These are phyloP conservation scores for Talaromyces sp. DNA, from an alignment of 2,329 filamentous ascomycete genomes.

Conservation along the genomic window DNA sequence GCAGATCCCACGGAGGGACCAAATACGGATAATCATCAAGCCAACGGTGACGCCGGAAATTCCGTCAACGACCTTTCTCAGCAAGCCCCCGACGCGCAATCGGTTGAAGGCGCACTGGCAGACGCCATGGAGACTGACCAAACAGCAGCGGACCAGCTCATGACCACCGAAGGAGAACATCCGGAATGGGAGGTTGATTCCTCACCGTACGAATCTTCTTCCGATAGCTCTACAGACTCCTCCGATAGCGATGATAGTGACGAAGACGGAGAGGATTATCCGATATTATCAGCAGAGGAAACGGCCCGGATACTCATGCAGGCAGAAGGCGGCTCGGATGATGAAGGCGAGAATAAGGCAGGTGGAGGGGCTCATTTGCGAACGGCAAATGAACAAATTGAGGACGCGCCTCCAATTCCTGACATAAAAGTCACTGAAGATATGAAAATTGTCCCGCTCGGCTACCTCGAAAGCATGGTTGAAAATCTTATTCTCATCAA, in stretches of 20 bases:
- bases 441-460: conserved; percentile 73
- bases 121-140: conserved; percentile 15
- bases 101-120: not conserved
- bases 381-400: conserved; percentile 74
- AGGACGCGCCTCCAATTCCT: conserved; percentile 67
- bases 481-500: conserved; percentile 76
- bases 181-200: conserved; percentile 85
- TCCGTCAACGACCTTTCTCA: not conserved
- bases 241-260: conserved; percentile 49
- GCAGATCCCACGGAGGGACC: not conserved
- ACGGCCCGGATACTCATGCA: conserved; percentile 82
- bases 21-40: not conserved
- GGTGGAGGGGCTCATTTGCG: conserved; percentile 55
- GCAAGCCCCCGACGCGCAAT: not conserved
- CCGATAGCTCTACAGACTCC: conserved; percentile 60
- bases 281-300: conserved; percentile 75
- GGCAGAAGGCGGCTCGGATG: conserved; percentile 73
- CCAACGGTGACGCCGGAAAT: not conserved
- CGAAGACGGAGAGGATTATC: conserved; percentile 58
- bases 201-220: conserved; percentile 67
- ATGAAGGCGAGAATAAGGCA: conserved; percentile 60
- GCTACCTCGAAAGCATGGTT: conserved; percentile 71
- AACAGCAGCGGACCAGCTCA: conserved; percentile 21
- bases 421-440: conserved; percentile 72
- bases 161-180: conserved; percentile 49